A percentile compares a stretch with the other conserved stretches of the same genome.
Conservation (phyloP, 2,329 filamentous ascomycete genomes). For the Xenoacremonium recifei region DNA sequence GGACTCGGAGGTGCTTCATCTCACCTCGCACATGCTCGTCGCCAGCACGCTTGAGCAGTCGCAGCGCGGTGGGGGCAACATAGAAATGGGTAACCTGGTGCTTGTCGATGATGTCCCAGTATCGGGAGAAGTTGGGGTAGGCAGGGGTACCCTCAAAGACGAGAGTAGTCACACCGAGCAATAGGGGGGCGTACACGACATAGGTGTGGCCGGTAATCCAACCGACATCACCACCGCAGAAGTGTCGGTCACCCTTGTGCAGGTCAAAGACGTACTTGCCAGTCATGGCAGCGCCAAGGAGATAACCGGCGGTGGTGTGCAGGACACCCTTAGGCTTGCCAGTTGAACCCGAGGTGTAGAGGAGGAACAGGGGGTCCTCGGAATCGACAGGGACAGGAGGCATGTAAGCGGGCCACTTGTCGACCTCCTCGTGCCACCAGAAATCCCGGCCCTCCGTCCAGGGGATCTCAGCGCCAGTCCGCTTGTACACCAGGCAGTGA, state of each 20-base stretch:
- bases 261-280: constrained; percentile 99
- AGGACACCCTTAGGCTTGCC: constrained; percentile 99
- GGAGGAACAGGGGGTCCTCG: constrained; percentile 93
- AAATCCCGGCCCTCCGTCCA: constrained; percentile 85
- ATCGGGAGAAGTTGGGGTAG: constrained; percentile 95
- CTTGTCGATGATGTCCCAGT: constrained; percentile 98
- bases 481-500: constrained; percentile 88
- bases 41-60: constrained; percentile 91
- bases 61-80: constrained; percentile 90
- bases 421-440: constrained; percentile 99
- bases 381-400: constrained; percentile 85
- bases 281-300: constrained; percentile 89
- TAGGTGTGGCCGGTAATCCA: constrained; percentile 99
- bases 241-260: constrained; percentile 89
- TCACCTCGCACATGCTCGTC: constrained; percentile 86
- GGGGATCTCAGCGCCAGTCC: constrained; percentile 88
- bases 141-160: constrained; percentile 98
- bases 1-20: constrained; percentile 85
- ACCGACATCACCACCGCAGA: constrained; percentile 96
- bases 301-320: constrained; percentile 94
- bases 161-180: constrained; percentile 90
- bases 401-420: constrained; percentile 94
- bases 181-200: constrained; percentile 91
- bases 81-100: constrained; percentile 97
- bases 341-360: constrained; percentile 97